phyloP scores from a whole-genome alignment of 495 filamentous ascomycete species.

The Xylaria nigripes region DNA sequence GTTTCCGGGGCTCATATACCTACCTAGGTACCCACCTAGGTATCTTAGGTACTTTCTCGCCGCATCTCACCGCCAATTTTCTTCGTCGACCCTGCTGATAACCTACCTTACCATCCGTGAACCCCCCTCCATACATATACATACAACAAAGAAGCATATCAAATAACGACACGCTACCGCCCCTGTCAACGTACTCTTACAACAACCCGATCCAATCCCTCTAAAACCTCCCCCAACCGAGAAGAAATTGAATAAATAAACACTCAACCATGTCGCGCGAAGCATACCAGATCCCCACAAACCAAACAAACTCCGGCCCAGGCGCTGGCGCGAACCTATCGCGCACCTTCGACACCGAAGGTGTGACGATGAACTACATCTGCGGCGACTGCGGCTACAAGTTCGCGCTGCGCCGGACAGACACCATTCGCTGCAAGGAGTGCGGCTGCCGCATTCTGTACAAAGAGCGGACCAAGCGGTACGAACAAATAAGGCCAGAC shows the following conservation, averaged over 20 bases:
- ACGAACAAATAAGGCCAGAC: slow-evolving; percentile 22
- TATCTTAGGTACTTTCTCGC: background rate
- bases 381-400: slow-evolving; percentile 89
- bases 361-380: slow-evolving; percentile 62
- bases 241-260: slow-evolving; percentile 2
- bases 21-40: too few relatives aligned
- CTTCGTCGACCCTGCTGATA: background rate
- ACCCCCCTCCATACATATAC: background rate
- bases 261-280: slow-evolving; percentile 47
- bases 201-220: background rate
- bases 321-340: slow-evolving; percentile 21
- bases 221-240: background rate
- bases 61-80: slow-evolving; percentile 10
- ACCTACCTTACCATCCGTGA: background rate
- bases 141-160: background rate
- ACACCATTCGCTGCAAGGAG: slow-evolving; percentile 89
- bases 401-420: slow-evolving; percentile 71
- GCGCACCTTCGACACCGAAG: slow-evolving; percentile 27
- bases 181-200: background rate
- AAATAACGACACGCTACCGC: background rate
- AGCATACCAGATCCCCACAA: slow-evolving; percentile 50
- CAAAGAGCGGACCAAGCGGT: slow-evolving; percentile 98
- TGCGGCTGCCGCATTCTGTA: slow-evolving; percentile 95
- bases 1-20: background rate
- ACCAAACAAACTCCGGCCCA: slow-evolving; percentile 16